phyloP scores from a whole-genome alignment of 441 rosid genomes.

The Syzygium syzygioides region DNA sequence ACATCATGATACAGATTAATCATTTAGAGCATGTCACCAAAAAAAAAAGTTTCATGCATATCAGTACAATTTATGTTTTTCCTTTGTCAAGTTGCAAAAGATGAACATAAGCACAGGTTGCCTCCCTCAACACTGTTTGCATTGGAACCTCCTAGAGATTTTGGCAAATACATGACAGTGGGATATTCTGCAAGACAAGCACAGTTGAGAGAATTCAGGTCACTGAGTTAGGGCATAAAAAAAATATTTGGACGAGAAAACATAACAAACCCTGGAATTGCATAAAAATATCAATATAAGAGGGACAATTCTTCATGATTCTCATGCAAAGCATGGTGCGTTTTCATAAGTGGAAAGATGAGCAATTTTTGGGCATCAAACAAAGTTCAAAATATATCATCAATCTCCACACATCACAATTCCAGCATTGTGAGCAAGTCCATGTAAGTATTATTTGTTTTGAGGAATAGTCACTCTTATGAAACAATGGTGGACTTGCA shows the following conservation, averaged over 20 bases:
- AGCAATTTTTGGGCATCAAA: background rate
- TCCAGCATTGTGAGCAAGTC: background rate
- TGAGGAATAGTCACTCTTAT: background rate
- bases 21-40: no score
- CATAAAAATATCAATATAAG: background rate
- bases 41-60: no score
- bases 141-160: background rate
- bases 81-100: background rate
- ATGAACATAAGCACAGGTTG: background rate
- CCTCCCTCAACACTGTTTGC: background rate
- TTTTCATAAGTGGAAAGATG: background rate
- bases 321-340: background rate
- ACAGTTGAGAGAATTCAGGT: background rate
- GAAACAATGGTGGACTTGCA: background rate
- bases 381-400: background rate
- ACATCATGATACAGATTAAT: no score
- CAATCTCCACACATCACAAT: background rate
- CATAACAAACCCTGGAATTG: background rate
- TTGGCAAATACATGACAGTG: background rate
- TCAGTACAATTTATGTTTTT: background rate
- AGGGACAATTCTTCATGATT: background rate
- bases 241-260: background rate
- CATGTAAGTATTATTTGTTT: background rate
- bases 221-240: background rate
- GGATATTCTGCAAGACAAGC: background rate